Base-by-base conservation (phyloP, 177 flowering plant genomes). In the Telopea speciosissima region DNA sequence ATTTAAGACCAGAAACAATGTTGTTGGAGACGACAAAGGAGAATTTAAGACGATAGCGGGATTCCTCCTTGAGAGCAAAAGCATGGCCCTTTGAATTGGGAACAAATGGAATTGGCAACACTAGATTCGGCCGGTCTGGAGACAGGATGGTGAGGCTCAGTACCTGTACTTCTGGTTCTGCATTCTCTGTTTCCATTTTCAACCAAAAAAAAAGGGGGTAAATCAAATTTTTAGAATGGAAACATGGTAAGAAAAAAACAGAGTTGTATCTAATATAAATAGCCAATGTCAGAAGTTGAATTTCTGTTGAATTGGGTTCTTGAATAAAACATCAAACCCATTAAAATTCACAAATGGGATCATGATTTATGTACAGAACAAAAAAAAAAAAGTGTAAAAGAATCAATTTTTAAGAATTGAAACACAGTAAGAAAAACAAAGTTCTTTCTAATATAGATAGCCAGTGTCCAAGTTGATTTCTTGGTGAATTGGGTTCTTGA, bases 1-100 rank as follows among this genome's bases (percentile, higher is more conserved):
- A 83, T 63, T 78, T 81, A 62, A 84, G 84, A 12, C 85, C 85
- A 5, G 85, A 81, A 24, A 84, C 85, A 40, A 79, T 77, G 76
- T 83, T 83, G 71, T 78, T 74, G 28, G 81, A 70, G 78, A 84
- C 87, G 1, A 25, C 17, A 67, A 84, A 81, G 42, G 79, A 66
- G 79, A 84, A 83, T 59, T 70, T 79, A 66, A 83, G 78, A 17
- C 75, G 79, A 76, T 81, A 84, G 3, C 56, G 76, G 67, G 77
- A 73, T 54, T 85, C 87, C 61, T 84, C 84, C 67, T 84, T 84
- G 70, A 84, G 81, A 33, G 70, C 25, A 69, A 84, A 84, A 1
- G 80, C 74, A 31, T 67, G 68, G 65, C 67, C 76, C 49, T 77
- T 81, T 10, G 84, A 40, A 58, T 76, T 78, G 16, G 71, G 67